phyloP scores from a whole-genome alignment of 1,284 basidiomycete species.

The Prillingera fragicola region DNA sequence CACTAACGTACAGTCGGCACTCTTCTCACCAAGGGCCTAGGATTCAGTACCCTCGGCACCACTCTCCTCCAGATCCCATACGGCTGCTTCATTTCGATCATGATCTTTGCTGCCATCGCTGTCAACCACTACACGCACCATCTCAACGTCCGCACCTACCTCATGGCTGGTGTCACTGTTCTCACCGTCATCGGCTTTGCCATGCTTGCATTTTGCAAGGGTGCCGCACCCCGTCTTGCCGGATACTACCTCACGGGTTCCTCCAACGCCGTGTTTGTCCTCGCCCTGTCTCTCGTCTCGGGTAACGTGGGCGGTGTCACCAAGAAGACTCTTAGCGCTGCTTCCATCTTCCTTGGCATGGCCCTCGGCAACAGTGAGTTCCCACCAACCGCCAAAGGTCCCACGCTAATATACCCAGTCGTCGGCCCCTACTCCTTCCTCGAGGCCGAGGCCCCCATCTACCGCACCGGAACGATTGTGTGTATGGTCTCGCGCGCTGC shows the following conservation, averaged over 20 bases:
- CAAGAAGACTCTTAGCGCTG: conserved; percentile 43
- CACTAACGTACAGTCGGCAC: not conserved
- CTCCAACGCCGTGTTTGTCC: conserved; percentile 48
- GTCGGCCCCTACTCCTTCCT: conserved; percentile 49
- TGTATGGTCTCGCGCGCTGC: conserved; percentile 44
- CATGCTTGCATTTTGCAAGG: conserved; percentile 28
- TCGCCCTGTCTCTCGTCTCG: conserved; percentile 48
- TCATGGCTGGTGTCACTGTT: conserved; percentile 20
- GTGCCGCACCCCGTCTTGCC: conserved; percentile 14
- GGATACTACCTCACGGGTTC: conserved; percentile 44
- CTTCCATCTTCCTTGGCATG: conserved; percentile 30
- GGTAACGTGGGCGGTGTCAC: conserved; percentile 51
- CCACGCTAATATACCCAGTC: conserved; percentile 19
- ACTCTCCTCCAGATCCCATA: conserved; percentile 41
- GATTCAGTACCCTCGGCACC: conserved; percentile 28
- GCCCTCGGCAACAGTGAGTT: conserved; percentile 37
- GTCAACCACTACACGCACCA: conserved; percentile 28
- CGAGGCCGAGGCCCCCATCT: conserved; percentile 42
- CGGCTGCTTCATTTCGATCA: conserved; percentile 31
- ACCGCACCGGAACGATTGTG: conserved; percentile 47
- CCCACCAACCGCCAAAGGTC: too few species aligned
- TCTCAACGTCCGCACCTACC: conserved; percentile 23
- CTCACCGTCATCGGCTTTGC: conserved; percentile 36
- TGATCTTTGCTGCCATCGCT: conserved; percentile 27
- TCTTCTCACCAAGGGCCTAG: conserved; percentile 18